These are phyloP conservation scores for Pseudohalonectria lignicola DNA, from an alignment of 2,329 filamentous ascomycete genomes.

Conservation along the genomic window DNA sequence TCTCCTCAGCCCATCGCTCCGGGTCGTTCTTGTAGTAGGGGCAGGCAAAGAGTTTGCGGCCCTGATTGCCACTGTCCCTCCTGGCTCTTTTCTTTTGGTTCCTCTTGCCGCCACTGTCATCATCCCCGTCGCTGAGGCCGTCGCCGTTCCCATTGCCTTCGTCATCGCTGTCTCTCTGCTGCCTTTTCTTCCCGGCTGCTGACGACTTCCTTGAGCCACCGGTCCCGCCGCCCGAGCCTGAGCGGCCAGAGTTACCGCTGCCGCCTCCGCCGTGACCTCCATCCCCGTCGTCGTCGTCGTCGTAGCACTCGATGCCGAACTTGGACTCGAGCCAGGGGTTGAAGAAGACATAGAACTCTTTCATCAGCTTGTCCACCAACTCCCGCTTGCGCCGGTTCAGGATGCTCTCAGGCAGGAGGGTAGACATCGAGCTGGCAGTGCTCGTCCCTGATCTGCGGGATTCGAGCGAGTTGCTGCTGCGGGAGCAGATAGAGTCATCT, in stretches of 20 bases:
- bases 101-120: neutral
- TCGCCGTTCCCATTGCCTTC: neutral
- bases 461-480: neutral
- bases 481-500: neutral
- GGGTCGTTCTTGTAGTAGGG: neutral
- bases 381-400: neutral
- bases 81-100: neutral
- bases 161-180: neutral
- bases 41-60: neutral
- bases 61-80: neutral
- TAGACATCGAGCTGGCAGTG: neutral
- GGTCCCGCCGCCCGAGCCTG: neutral
- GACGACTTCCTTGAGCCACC: neutral
- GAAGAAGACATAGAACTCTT: conserved; percentile 7
- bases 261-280: neutral
- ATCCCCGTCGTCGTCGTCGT: neutral
- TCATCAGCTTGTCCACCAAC: conserved; percentile 10
- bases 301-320: conserved; percentile 3
- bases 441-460: neutral
- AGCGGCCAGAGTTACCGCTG: neutral
- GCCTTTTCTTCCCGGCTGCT: neutral
- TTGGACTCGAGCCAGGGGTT: conserved; percentile 11
- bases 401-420: neutral
- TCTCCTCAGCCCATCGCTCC: neutral
- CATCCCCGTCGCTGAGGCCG: neutral